phyloP scores from a whole-genome alignment of 2,329 filamentous ascomycete species.

The Pseudogymnoascus verrucosus region DNA sequence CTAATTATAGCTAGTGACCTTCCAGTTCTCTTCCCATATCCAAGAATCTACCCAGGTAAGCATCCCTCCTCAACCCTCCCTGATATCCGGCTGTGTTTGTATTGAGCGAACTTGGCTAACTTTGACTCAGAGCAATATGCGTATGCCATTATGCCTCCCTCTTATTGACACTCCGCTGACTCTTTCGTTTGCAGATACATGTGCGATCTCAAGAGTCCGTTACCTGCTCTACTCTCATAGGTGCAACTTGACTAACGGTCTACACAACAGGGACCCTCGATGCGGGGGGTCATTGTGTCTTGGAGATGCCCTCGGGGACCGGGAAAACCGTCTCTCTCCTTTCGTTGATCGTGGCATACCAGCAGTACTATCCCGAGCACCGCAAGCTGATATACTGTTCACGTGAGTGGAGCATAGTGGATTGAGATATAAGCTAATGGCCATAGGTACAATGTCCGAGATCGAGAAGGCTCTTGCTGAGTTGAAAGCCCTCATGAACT shows the following conservation, averaged over 20 bases:
- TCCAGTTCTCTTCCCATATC: slow-evolving; percentile 66
- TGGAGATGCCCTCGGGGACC: slow-evolving; percentile 98
- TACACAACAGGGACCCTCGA: slow-evolving; percentile 61
- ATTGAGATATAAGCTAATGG: slow-evolving; percentile 1
- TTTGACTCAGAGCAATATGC: slow-evolving; percentile 63
- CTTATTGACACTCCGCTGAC: not conserved
- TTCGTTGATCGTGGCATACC: slow-evolving; percentile 93
- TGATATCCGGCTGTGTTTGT: not conserved
- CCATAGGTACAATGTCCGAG: slow-evolving; percentile 84
- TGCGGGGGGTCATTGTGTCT: slow-evolving; percentile 85
- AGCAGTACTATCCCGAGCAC: slow-evolving; percentile 86
- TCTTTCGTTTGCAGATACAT: slow-evolving; percentile 48
- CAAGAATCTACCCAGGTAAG: slow-evolving; percentile 57
- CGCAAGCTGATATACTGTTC: slow-evolving; percentile 98
- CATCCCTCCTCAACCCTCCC: slow-evolving; percentile 2
- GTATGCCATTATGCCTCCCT: slow-evolving; percentile 27
- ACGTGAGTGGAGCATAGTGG: slow-evolving; percentile 39
- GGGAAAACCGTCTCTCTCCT: slow-evolving; percentile 95
- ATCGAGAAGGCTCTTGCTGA: slow-evolving; percentile 96
- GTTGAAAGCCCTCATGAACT: slow-evolving; percentile 89
- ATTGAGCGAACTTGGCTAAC: slow-evolving; percentile 15
- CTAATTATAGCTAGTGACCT: slow-evolving; percentile 44
- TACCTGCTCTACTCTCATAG: not conserved
- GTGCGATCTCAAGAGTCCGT: slow-evolving; percentile 66
- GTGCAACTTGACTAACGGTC: not conserved